Conservation (phyloP, 768 basidiomycete genomes). For the Phlebiopsis flavidoalba region DNA sequence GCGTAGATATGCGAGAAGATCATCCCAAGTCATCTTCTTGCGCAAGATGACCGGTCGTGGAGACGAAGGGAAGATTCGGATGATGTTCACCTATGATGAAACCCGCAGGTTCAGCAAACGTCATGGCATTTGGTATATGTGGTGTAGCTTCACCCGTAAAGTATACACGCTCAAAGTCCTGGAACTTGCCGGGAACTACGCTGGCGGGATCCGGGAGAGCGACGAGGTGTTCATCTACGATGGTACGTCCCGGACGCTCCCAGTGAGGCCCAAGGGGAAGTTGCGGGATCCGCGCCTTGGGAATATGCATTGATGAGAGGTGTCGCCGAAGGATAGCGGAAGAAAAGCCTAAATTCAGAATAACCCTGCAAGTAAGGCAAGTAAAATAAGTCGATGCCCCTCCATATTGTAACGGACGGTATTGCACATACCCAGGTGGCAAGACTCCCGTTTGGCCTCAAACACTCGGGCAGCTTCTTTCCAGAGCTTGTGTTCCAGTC, state of each 20-base stretch:
- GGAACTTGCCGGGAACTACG: conserved; percentile 32
- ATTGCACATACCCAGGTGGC: conserved; percentile 61
- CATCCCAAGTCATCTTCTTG: conserved; percentile 58
- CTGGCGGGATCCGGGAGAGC: conserved; percentile 54
- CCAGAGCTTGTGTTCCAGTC: conserved; percentile 65
- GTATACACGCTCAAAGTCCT: conserved; percentile 46
- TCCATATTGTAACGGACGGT: neutral
- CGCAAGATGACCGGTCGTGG: conserved; percentile 48
- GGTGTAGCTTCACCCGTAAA: conserved; percentile 44
- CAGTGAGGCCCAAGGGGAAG: conserved; percentile 69
- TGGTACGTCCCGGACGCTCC: conserved; percentile 74
- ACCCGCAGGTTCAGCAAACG: neutral
- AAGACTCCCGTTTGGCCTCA: conserved; percentile 58
- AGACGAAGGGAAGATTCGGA: conserved; percentile 31
- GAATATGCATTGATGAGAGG: conserved; percentile 57
- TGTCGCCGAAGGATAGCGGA: conserved; percentile 51
- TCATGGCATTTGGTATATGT: neutral
- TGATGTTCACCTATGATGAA: conserved; percentile 34
- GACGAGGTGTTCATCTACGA: conserved; percentile 66
- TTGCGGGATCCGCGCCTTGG: conserved; percentile 49
- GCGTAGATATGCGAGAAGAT: conserved; percentile 60
- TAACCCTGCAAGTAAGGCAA: conserved; percentile 27
- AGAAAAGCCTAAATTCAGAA: conserved; percentile 68
- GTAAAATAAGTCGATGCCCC: neutral
- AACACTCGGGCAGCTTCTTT: conserved; percentile 55